phyloP scores from a whole-genome alignment of 2,329 filamentous ascomycete species.

The Alternaria dauci region DNA sequence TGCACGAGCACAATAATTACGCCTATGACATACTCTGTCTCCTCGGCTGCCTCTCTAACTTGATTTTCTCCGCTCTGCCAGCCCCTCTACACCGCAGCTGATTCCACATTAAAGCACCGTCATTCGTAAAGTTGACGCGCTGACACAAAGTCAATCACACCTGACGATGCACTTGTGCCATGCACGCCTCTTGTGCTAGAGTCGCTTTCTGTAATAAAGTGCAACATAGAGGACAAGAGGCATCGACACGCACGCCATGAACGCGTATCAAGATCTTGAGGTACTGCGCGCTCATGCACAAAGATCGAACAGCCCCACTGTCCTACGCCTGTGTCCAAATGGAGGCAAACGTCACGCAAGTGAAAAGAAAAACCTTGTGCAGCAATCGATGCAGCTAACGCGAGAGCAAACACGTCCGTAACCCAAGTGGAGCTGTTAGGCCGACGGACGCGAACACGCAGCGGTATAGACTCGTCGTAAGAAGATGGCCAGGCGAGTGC shows the following conservation, averaged over 20 bases:
- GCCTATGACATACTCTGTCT: constrained; percentile 38
- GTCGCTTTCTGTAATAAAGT: neutral
- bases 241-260: neutral
- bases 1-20: constrained; percentile 42
- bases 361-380: constrained; percentile 38
- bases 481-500: constrained; percentile 30
- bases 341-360: constrained; percentile 34
- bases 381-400: constrained; percentile 32
- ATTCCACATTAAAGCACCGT: constrained; percentile 32
- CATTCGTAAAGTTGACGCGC: constrained; percentile 38
- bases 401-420: constrained; percentile 18
- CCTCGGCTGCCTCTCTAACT: constrained; percentile 40
- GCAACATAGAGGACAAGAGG: neutral
- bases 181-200: constrained; percentile 12
- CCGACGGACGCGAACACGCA: constrained; percentile 34
- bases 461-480: constrained; percentile 46
- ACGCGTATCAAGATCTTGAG: neutral
- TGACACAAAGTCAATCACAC: constrained; percentile 20
- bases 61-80: constrained; percentile 44
- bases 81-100: constrained; percentile 44
- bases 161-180: constrained; percentile 15
- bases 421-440: constrained; percentile 29
- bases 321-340: constrained; percentile 14
- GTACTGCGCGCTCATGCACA: neutral
- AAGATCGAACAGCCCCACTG: neutral